Evolutionary conservation across 345 rosid species (phyloP), one percentile per base, ranked within the genome.

Genomic region (Acer negundo): DNA sequence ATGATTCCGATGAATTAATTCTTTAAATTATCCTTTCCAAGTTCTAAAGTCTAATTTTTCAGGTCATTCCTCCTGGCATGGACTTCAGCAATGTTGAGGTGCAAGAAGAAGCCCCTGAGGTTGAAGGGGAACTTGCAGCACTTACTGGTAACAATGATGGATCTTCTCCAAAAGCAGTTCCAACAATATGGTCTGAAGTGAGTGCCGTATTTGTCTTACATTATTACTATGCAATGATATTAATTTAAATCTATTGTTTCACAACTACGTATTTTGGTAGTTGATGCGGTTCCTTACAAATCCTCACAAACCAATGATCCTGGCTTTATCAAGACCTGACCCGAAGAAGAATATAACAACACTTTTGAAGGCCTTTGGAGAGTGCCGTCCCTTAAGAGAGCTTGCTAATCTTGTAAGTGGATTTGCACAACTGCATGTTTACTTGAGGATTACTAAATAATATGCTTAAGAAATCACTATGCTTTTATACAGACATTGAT

Each of bases 61-160:
- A 95, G 98, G 99, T 96, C 62, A 92, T 96, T 85, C 95, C 99
- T 62, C 99, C 99, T 68, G 99, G 99, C 71, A 93, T 96, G 99
- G 99, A 96, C 88, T 93, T 94, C 81, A 92, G 98, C 82, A 93
- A 84, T 73, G 99, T 93, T 72, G 92, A 83, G 82, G 89, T 82
- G 86, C 99, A 96, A 85, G 98, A 96, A 88, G 97, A 96, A 71
- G 79, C 82, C 75, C 85, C 90, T 31, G 99, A 96, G 56, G 81
- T 79, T 70, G 99, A 96, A 23, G 97, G 94, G 47, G 99, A 95
- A 46, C 82, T 92, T 63, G 78, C 88, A 26, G 58, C 91, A 0
- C 86, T 87, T 66, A 67, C 75, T 59, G 92, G 92, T 46, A 85
- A 94, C 75, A 35, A 80, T 53, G 98, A 95, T 42, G 98, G 90